phyloP scores from a whole-genome alignment of 306 rosid species.

The Quercus gilva region DNA sequence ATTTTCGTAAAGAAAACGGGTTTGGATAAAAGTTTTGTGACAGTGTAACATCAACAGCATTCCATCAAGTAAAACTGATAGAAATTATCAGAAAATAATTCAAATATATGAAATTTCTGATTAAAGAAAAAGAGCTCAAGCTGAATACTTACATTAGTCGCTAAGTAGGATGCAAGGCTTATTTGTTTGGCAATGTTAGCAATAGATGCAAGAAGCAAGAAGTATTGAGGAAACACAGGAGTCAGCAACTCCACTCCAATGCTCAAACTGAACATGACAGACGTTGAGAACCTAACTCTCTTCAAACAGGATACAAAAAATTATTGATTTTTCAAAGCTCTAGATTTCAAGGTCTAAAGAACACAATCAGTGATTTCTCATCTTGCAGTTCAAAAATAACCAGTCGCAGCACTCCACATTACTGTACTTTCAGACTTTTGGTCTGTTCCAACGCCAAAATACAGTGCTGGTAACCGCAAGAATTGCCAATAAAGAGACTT shows the following conservation, averaged over 20 bases:
- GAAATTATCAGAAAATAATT: not conserved
- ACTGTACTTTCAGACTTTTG: conserved; percentile 10
- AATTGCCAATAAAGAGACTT: conserved; percentile 2
- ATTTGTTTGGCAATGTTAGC: conserved; percentile 93
- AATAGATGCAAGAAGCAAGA: conserved; percentile 81
- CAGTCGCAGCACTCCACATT: conserved; percentile 19
- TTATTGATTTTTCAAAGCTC: conserved; percentile 7
- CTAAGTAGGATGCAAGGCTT: conserved; percentile 83
- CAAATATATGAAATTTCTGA: not conserved
- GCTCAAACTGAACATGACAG: conserved; percentile 72
- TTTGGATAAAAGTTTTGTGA: not conserved
- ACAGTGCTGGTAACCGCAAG: conserved; percentile 24
- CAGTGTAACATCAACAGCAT: not conserved
- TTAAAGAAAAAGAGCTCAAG: not conserved
- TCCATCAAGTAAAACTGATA: not conserved
- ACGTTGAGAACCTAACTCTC: conserved; percentile 87
- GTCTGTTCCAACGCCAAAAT: conserved; percentile 23
- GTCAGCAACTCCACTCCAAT: conserved; percentile 89
- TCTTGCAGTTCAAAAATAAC: conserved; percentile 33
- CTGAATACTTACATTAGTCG: conserved; percentile 67
- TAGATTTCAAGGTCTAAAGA: not conserved
- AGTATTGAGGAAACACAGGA: conserved; percentile 65
- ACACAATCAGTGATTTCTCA: not conserved
- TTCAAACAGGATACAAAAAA: conserved; percentile 33
- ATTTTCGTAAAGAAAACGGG: not conserved